A percentile compares a stretch with the other conserved stretches of the same genome.
Evolutionary conservation across 768 basidiomycete species (phyloP).

Genomic region (Hemileccinum rubropunctum): DNA sequence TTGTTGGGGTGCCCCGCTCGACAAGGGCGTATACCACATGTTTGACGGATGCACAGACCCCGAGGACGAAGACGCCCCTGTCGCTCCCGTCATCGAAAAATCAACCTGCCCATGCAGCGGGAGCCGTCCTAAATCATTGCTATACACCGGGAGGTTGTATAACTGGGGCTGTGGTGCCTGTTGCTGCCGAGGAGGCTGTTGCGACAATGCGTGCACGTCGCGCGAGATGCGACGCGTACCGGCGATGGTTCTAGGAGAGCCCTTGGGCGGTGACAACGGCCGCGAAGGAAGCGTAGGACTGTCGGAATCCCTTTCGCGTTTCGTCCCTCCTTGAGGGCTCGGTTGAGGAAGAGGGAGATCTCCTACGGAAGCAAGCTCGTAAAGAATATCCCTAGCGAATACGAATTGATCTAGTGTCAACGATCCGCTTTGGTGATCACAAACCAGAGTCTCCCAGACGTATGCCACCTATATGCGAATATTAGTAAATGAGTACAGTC

Average conservation of each 20-base stretch:
- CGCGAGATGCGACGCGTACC: slow-evolving; percentile 36
- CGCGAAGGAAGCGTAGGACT: slow-evolving; percentile 32
- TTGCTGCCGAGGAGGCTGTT: slow-evolving; percentile 8
- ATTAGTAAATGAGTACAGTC: not conserved
- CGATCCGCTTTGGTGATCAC: slow-evolving; percentile 8
- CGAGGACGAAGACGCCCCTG: not conserved
- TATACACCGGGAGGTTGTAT: slow-evolving; percentile 51
- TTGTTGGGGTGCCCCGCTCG: not conserved
- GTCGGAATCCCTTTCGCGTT: slow-evolving; percentile 64
- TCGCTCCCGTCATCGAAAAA: slow-evolving; percentile 8
- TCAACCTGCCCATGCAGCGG: slow-evolving; percentile 39
- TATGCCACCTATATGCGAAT: slow-evolving; percentile 41
- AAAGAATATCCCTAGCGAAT: slow-evolving; percentile 61
- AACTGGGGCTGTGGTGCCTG: slow-evolving; percentile 5
- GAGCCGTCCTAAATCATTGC: slow-evolving; percentile 54
- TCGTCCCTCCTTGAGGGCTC: slow-evolving; percentile 49
- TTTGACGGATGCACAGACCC: slow-evolving; percentile 3
- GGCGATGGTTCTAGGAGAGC: slow-evolving; percentile 28
- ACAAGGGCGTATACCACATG: slow-evolving; percentile 22
- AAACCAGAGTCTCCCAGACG: slow-evolving; percentile 48
- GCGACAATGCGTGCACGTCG: slow-evolving; percentile 14
- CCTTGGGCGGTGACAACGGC: slow-evolving; percentile 6
- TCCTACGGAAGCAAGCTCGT: slow-evolving; percentile 68
- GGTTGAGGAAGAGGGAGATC: slow-evolving; percentile 64
- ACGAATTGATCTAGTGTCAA: too few species aligned